phyloP scores from a whole-genome alignment of 805 yeast genomes.

The Schwanniomyces yamadae region DNA sequence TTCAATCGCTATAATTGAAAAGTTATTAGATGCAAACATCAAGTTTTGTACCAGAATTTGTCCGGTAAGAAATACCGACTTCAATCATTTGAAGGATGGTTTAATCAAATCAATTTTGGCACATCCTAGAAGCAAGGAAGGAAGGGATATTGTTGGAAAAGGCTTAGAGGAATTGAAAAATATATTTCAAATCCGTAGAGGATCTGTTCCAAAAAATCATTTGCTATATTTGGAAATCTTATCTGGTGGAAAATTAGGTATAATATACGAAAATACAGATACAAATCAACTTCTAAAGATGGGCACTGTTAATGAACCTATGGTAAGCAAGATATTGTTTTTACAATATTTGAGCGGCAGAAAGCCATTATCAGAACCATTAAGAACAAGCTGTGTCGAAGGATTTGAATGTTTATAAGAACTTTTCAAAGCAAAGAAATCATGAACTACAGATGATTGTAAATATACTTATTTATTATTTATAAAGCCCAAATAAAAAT shows the following conservation, averaged over 20 bases:
- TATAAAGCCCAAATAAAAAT: neutral
- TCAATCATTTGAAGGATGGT: constrained; percentile 86
- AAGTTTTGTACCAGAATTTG: constrained; percentile 71
- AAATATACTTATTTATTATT: neutral
- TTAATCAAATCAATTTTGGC: constrained; percentile 76
- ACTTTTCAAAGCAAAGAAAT: too few relatives aligned
- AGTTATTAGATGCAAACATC: constrained; percentile 57
- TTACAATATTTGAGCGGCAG: constrained; percentile 73
- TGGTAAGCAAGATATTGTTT: constrained; percentile 65
- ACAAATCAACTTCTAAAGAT: constrained; percentile 28
- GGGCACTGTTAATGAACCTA: constrained; percentile 63
- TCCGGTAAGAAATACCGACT: constrained; percentile 90
- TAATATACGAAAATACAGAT: constrained; percentile 28
- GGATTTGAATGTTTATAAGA: constrained; percentile 21
- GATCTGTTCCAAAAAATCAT: constrained; percentile 75
- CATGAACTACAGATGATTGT: neutral
- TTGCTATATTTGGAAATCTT: constrained; percentile 58
- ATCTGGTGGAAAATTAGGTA: constrained; percentile 25
- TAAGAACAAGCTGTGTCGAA: constrained; percentile 44
- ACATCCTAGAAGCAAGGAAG: constrained; percentile 54
- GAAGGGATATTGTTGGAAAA: constrained; percentile 38
- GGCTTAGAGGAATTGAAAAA: constrained; percentile 69
- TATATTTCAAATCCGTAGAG: constrained; percentile 57
- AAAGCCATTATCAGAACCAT: constrained; percentile 60
- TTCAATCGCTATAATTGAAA: constrained; percentile 54